Evolutionary conservation across 2,329 filamentous ascomycete genomes (phyloP).

Genomic region (Alternaria atra): DNA sequence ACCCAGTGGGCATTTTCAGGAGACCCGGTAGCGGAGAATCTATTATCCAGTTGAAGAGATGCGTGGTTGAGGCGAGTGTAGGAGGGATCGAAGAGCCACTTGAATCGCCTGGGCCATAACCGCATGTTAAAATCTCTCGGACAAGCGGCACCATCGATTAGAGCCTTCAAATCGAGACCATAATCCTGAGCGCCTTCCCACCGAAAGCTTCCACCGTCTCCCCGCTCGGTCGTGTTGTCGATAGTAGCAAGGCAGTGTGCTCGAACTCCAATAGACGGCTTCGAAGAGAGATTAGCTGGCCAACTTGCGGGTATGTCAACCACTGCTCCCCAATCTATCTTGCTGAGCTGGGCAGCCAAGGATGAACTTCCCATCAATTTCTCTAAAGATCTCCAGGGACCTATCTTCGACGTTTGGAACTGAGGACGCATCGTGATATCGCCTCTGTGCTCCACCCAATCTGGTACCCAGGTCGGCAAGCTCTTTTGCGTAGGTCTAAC

Average conservation of each 20-base stretch:
- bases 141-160: background rate
- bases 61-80: background rate
- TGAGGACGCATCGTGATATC: constrained; percentile 12
- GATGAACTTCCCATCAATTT: constrained; percentile 5
- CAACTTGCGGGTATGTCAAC: constrained; percentile 12
- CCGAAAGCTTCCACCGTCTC: background rate
- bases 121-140: background rate
- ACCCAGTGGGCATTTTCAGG: background rate
- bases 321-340: constrained; percentile 9
- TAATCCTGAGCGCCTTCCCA: constrained; percentile 12
- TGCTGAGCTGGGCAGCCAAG: background rate
- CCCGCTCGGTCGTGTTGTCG: constrained; percentile 5
- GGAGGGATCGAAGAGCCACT: constrained; percentile 15
- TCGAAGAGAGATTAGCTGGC: background rate
- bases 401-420: constrained; percentile 14
- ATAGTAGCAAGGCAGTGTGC: constrained; percentile 21
- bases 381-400: constrained; percentile 20
- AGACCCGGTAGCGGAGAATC: background rate
- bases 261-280: constrained; percentile 6
- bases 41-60: background rate
- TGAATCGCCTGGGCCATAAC: constrained; percentile 14
- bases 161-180: background rate
- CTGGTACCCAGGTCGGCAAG: constrained; percentile 22
- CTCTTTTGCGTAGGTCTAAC: background rate
- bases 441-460: constrained; percentile 14